Percentiles rank a stretch among this genome's conserved stretches.
phyloP scores from a whole-genome alignment of 768 basidiomycete genomes.

The Candolleomyces efflorescens region DNA sequence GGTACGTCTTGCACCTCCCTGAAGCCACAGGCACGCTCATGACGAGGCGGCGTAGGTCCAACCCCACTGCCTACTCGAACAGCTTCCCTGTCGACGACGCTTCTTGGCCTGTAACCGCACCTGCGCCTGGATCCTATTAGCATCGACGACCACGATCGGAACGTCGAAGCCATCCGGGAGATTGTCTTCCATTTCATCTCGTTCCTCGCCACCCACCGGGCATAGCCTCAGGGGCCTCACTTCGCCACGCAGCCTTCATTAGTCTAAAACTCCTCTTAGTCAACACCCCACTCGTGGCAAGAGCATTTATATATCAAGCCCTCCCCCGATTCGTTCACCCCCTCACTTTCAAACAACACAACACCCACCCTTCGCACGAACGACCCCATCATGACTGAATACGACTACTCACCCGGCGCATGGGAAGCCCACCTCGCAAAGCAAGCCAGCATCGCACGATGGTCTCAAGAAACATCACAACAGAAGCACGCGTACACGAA shows the following conservation, averaged over 20 bases:
- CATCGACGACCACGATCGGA: too few species aligned
- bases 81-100: neutral
- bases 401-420: slow-evolving; percentile 9
- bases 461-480: slow-evolving; percentile 3
- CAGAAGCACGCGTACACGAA: neutral
- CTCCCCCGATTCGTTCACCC: neutral
- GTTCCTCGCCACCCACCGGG: too few species aligned
- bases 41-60: neutral
- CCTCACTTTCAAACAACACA: neutral
- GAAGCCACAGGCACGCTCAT: neutral
- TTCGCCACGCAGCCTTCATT: neutral
- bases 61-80: neutral
- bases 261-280: neutral
- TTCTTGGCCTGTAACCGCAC: too few species aligned
- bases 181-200: too few species aligned
- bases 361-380: neutral
- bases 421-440: slow-evolving; percentile 7
- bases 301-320: neutral
- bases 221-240: too few species aligned
- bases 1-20: neutral
- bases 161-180: too few species aligned
- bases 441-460: slow-evolving; percentile 7
- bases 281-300: neutral
- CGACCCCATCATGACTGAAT: slow-evolving; percentile 4
- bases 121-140: too few species aligned